Percentiles rank a stretch among this genome's conserved stretches.
Conservation (phyloP, 371 early-diverging fungal species). For the Mortierella sp. region DNA sequence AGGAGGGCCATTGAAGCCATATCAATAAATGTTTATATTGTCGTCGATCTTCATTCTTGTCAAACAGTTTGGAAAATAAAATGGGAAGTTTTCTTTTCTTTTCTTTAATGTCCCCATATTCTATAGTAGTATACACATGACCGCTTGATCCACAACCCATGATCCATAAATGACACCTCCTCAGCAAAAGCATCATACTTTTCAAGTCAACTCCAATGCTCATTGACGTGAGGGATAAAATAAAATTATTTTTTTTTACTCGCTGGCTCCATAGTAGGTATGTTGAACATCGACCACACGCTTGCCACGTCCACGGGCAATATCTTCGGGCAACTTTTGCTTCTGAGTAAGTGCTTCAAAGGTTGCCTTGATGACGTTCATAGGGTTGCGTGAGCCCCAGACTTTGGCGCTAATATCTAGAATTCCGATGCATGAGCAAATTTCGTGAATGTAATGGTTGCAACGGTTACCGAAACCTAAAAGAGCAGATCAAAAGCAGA, state of each 20-base stretch:
- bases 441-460: constrained; percentile 94
- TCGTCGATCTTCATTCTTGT: background rate
- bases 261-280: constrained; percentile 77
- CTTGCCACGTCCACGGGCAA: constrained; percentile 92
- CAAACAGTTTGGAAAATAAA: too few relatives aligned
- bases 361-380: constrained; percentile 98
- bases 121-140: constrained; percentile 2
- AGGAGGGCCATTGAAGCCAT: background rate
- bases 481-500: background rate
- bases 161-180: too few relatives aligned
- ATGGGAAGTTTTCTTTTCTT: background rate
- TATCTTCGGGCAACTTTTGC: constrained; percentile 88
- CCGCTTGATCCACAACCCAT: background rate
- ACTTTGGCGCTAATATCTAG: constrained; percentile 94
- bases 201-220: too few relatives aligned
- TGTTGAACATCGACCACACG: constrained; percentile 92
- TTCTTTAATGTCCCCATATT: background rate
- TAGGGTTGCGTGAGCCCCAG: constrained; percentile 92
- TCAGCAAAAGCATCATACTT: too few relatives aligned
- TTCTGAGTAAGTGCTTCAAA: constrained; percentile 88
- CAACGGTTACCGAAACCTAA: constrained; percentile 94
- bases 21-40: background rate
- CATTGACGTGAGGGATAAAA: background rate
- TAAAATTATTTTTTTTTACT: constrained; percentile 25
- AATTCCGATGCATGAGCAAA: constrained; percentile 95